Percentiles rank a stretch among this genome's conserved stretches.
These are phyloP conservation scores for Diplodia mutila DNA, from an alignment of 2,329 filamentous ascomycete species.

Conservation along the genomic window DNA sequence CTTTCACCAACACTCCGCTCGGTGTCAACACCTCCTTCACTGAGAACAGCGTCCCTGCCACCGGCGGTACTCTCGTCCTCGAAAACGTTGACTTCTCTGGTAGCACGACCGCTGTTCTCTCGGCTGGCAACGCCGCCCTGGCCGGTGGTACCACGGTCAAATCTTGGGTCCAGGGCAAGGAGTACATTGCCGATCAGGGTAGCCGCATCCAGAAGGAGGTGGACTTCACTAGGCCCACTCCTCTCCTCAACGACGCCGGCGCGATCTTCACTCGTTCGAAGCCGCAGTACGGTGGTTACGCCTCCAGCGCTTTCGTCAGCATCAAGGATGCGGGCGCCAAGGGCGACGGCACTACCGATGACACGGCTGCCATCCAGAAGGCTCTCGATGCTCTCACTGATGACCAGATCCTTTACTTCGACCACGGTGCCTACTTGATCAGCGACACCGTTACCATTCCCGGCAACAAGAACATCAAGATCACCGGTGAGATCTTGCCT, in stretches of 20 bases:
- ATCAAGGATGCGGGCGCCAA: constrained; percentile 82
- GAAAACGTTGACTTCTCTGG: constrained; percentile 87
- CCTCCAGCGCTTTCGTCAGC: constrained; percentile 74
- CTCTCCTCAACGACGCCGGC: constrained; percentile 66
- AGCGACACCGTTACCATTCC: constrained; percentile 64
- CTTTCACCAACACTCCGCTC: constrained; percentile 72
- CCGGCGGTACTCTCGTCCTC: constrained; percentile 80
- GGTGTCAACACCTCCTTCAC: constrained; percentile 79
- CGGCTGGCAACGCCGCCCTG: constrained; percentile 65
- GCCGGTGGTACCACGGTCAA: constrained; percentile 69
- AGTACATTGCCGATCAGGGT: constrained; percentile 61
- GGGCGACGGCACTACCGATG: constrained; percentile 86
- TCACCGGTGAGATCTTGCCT: constrained; percentile 91
- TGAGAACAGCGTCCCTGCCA: constrained; percentile 66
- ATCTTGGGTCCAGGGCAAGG: constrained; percentile 79
- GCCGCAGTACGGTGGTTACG: constrained; percentile 78
- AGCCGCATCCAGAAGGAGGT: constrained; percentile 60
- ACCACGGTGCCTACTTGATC: constrained; percentile 66
- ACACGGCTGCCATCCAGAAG: constrained; percentile 81
- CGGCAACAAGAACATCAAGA: constrained; percentile 71
- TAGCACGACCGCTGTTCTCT: constrained; percentile 68
- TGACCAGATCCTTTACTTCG: constrained; percentile 66
- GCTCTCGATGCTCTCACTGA: constrained; percentile 69
- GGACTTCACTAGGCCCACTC: constrained; percentile 63
- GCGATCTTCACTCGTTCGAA: constrained; percentile 82